Base-by-base conservation (phyloP, 2,329 filamentous ascomycete species). In the Cladosporium halotolerans region DNA sequence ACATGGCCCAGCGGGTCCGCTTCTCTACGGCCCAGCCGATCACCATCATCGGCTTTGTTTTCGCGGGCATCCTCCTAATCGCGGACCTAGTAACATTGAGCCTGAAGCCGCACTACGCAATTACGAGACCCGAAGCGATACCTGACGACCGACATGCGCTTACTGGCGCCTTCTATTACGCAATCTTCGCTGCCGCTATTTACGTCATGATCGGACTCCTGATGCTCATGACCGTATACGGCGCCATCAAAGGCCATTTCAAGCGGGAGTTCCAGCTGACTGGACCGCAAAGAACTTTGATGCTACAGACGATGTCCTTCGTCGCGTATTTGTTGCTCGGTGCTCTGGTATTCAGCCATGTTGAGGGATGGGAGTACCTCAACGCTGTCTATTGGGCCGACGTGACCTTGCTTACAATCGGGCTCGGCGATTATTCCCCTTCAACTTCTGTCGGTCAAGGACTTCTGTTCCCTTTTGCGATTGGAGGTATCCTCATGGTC, bases 101-200 rank as follows among this genome's bases (percentile, higher is more conserved):
- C 9, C 73, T 73, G 0, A 71, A 73, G 7, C 66, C 68, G 2
- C 58, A 71, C 9, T 75, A 79, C 53, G 71, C 69, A 13, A 65
- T 76, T 9, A 66, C 68, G 16, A 56, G 58, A 10, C 67, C 67
- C 11, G 54, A 66, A 39, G 65, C 70, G n/a, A 51, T 57, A 9
- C 62, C 62, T 7, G 45, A 51, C 3, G 54, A 52, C 3, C 56
- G 54, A 9, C 75, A 77, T 58, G 73, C 77, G 1, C 65, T 83
- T 19, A 76, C 77, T 0, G 77, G 80, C 58, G 78, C 78, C 6
- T 83, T 77, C 63, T 84, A 83, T 62, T 83, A 82, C 58, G 80
- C 73, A 1, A 76, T 81, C 49, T 79, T 81, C 52, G 81, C 81
- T 4, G 78, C 80, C 2, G 73, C 63, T 0, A 63, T 82, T 3